These are phyloP conservation scores for Spathaspora girioi DNA, from an alignment of 805 yeast genomes.

Conservation along the genomic window DNA sequence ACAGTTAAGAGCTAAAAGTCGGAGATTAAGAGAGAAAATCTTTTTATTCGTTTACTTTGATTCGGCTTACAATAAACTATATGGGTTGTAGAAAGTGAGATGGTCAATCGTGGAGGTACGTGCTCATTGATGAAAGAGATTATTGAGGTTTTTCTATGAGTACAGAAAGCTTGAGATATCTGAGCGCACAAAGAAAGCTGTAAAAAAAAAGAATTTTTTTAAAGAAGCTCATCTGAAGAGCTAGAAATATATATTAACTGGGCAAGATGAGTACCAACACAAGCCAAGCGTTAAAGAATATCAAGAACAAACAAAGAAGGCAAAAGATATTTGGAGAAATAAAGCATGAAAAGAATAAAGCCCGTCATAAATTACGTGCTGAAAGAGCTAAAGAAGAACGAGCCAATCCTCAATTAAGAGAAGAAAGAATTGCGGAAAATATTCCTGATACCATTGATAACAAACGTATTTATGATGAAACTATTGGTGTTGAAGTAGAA, in stretches of 20 bases:
- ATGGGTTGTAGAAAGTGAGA: no score
- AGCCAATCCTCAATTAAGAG: slow-evolving; percentile 76
- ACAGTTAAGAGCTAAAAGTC: no score
- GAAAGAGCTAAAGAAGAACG: slow-evolving; percentile 85
- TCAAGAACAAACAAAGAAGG: slow-evolving; percentile 76
- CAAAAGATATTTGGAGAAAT: slow-evolving; percentile 72
- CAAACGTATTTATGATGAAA: slow-evolving; percentile 84
- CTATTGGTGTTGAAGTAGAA: slow-evolving; percentile 58
- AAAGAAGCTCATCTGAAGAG: neutral
- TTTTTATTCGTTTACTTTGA: no score
- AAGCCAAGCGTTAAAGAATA: slow-evolving; percentile 33
- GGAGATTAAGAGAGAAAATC: no score
- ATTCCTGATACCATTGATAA: slow-evolving; percentile 80
- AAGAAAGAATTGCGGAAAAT: slow-evolving; percentile 72
- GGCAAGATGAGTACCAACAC: slow-evolving; percentile 21
- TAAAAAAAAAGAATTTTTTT: neutral
- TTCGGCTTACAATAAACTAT: no score
- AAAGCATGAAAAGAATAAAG: slow-evolving; percentile 71
- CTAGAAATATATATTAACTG: neutral
- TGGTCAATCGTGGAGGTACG: no score
- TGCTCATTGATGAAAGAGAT: no score
- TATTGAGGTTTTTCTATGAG: no score
- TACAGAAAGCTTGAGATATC: neutral
- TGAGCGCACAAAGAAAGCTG: neutral
- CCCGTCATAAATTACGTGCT: slow-evolving; percentile 72